Conservation (phyloP, 176 grass and related monocot species). For the Oryza rufipogon region DNA sequence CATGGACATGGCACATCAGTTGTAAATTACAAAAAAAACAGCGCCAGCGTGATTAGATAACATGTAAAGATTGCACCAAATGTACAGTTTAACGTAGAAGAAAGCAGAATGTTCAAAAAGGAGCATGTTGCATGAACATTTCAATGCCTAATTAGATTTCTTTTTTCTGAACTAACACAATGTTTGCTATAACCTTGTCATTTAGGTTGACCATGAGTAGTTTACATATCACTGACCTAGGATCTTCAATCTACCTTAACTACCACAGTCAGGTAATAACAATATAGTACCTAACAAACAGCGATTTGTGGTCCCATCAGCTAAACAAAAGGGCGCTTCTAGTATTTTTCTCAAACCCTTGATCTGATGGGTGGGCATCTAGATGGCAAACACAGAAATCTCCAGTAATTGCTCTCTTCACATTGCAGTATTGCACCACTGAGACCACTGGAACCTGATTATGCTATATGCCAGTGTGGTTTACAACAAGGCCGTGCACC, state of each 20-base stretch:
- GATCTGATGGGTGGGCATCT: constrained; percentile 3
- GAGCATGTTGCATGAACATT: neutral
- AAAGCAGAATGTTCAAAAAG: neutral
- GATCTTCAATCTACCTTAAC: neutral
- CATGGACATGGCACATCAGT: neutral
- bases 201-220: neutral
- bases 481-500: neutral
- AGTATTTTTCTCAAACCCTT: neutral
- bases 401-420: neutral
- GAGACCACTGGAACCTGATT: neutral
- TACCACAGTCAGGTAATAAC: neutral
- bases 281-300: neutral
- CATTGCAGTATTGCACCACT: neutral
- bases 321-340: neutral
- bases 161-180: neutral
- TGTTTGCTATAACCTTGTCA: neutral
- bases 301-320: neutral
- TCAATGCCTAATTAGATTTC: neutral
- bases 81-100: neutral
- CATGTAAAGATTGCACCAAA: neutral
- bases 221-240: neutral
- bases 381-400: neutral
- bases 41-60: neutral
- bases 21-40: neutral
- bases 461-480: neutral